Conservation (phyloP, 345 rosid species). For the Citrus reticulata region DNA sequence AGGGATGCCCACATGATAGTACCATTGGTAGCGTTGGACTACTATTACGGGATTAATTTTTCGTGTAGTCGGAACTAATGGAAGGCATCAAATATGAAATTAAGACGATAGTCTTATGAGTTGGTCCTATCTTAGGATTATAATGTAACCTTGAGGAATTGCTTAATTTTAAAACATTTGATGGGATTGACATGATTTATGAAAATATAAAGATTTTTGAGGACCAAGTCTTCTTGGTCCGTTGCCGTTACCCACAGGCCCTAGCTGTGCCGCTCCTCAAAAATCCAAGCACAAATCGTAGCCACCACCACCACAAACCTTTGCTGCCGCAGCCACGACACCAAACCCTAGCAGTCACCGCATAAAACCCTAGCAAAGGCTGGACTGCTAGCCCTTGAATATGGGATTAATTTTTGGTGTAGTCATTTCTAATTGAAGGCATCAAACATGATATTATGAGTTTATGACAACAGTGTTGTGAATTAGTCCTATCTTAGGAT, state of each 20-base stretch:
- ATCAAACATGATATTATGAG: too few species aligned
- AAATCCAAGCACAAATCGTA: too few species aligned
- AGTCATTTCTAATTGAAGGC: not conserved
- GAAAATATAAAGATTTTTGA: not conserved
- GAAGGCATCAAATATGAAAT: not conserved
- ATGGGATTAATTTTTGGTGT: not conserved
- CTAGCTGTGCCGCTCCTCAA: too few species aligned
- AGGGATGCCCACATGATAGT: not conserved
- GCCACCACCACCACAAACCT: too few species aligned
- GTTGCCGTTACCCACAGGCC: too few species aligned
- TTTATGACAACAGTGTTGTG: not conserved
- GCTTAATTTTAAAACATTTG: not conserved
- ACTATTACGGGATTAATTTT: not conserved
- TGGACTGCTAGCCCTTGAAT: not conserved
- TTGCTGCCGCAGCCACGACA: too few species aligned
- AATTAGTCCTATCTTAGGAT: not conserved
- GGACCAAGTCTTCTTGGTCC: too few species aligned
- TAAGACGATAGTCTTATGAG: not conserved
- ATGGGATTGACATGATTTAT: not conserved
- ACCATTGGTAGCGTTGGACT: not conserved
- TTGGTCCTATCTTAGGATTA: not conserved
- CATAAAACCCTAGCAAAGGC: too few species aligned
- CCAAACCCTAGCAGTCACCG: too few species aligned
- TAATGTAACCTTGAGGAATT: not conserved
- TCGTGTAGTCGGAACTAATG: not conserved